A percentile compares a stretch with the other conserved stretches of the same genome.
These are phyloP conservation scores for Croton laevigatus DNA, from an alignment of 441 rosid species.

Conservation along the genomic window DNA sequence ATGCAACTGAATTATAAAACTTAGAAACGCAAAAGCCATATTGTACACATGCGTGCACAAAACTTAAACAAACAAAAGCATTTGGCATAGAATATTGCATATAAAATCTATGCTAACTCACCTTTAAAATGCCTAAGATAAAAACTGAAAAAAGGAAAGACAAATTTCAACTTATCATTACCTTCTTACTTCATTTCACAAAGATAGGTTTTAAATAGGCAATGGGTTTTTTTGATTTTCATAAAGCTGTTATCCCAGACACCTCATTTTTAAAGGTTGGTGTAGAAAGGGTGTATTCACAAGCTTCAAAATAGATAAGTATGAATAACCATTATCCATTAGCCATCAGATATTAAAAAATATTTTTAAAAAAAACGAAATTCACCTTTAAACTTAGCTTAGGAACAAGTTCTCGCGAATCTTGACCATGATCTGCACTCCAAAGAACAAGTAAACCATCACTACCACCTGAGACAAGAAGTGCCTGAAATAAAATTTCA, in stretches of 20 bases:
- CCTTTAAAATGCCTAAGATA: not conserved
- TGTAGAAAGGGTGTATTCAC: not conserved
- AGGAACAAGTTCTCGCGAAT: constrained; percentile 96
- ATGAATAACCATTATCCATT: constrained; percentile 1
- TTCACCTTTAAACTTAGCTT: constrained; percentile 86
- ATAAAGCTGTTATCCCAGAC: not conserved
- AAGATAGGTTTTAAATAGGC: not conserved
- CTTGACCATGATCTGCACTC: constrained; percentile 96
- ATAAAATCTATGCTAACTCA: not conserved
- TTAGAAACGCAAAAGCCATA: constrained; percentile 11
- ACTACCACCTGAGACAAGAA: constrained; percentile 95
- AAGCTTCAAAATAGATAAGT: constrained; percentile 5
- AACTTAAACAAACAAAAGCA: constrained; percentile 12
- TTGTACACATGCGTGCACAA: not conserved
- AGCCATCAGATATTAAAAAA: constrained; percentile 5
- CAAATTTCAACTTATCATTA: not conserved
- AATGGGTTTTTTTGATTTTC: not conserved
- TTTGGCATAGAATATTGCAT: not conserved
- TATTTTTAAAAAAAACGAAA: constrained; percentile 3
- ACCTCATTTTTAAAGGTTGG: not conserved
- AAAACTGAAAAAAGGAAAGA: not conserved
- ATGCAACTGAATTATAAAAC: not conserved
- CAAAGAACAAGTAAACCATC: constrained; percentile 93
- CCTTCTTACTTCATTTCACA: not conserved
- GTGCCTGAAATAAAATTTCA: constrained; percentile 55